Percentiles rank a stretch among this genome's conserved stretches.
Evolutionary conservation across 140 eudicot species (phyloP).

Genomic region (Flaveria floridana): DNA sequence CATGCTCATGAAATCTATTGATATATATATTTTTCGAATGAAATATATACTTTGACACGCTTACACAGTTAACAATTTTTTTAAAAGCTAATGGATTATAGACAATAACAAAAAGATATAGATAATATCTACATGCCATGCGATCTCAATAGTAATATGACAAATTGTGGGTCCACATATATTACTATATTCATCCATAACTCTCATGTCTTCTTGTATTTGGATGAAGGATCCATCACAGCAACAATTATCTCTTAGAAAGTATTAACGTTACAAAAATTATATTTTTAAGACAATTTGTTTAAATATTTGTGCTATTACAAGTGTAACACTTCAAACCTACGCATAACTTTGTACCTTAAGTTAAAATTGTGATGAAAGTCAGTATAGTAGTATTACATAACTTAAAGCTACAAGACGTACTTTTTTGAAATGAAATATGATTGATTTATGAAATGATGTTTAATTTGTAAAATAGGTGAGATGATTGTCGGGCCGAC

Average conservation of each 20-base stretch:
- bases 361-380: not conserved
- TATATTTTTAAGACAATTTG: not conserved
- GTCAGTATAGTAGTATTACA: not conserved
- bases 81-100: not conserved
- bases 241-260: not conserved
- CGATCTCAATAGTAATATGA: no score
- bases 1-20: not conserved
- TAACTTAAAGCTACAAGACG: not conserved
- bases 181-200: slow-evolving; percentile 2
- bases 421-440: not conserved
- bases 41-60: not conserved
- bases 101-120: not conserved
- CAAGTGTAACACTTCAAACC: not conserved
- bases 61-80: not conserved
- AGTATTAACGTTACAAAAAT: not conserved
- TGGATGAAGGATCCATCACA: slow-evolving; percentile 17
- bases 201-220: slow-evolving; percentile 11
- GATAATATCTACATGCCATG: not conserved
- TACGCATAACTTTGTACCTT: not conserved
- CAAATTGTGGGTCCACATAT: slow-evolving; percentile 10
- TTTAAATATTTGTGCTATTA: not conserved
- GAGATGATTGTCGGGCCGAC: slow-evolving; percentile 97
- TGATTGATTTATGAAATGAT: not conserved
- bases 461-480: slow-evolving; percentile 39
- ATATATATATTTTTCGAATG: not conserved